Percentiles rank a stretch among this genome's conserved stretches.
Conservation (phyloP, 2,329 filamentous ascomycete genomes). For the Leptographium radiaticola region DNA sequence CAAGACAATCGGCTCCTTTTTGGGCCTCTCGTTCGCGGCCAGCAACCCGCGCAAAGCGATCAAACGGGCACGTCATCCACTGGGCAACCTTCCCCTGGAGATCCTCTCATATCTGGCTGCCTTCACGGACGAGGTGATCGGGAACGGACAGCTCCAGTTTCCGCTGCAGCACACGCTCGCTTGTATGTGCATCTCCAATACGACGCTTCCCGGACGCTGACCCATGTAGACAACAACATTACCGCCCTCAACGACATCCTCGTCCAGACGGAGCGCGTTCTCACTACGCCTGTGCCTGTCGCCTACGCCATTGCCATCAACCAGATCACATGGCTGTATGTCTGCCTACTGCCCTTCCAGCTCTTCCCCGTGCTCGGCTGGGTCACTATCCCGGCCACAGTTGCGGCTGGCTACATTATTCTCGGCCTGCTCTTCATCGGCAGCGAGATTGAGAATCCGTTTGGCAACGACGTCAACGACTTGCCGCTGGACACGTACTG, state of each 20-base stretch:
- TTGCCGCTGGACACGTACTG: constrained; percentile 52
- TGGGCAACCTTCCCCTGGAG: constrained; percentile 63
- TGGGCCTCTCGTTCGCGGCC: constrained; percentile 54
- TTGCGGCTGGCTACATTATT: constrained; percentile 58
- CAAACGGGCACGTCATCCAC: constrained; percentile 51
- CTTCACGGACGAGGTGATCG: constrained; percentile 44
- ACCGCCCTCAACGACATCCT: constrained; percentile 50
- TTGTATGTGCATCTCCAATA: constrained; percentile 4
- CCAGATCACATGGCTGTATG: constrained; percentile 66
- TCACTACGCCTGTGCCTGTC: constrained; percentile 57
- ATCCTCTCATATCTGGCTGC: constrained; percentile 53
- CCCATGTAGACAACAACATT: constrained; percentile 24
- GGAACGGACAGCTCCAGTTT: constrained; percentile 31
- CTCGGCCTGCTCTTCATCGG: constrained; percentile 54
- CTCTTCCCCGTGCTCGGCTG: constrained; percentile 44
- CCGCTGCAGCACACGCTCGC: constrained; percentile 38
- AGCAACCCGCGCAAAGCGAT: constrained; percentile 57
- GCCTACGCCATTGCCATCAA: constrained; percentile 64
- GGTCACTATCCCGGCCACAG: constrained; percentile 56
- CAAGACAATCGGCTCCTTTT: constrained; percentile 46
- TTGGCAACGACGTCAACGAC: constrained; percentile 56
- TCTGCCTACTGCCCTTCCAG: constrained; percentile 60
- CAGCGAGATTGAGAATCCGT: constrained; percentile 56
- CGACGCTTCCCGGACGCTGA: constrained; percentile 13
- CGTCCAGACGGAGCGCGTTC: constrained; percentile 53